phyloP scores from a whole-genome alignment of 495 filamentous ascomycete species.

The Penicillium goetzii region DNA sequence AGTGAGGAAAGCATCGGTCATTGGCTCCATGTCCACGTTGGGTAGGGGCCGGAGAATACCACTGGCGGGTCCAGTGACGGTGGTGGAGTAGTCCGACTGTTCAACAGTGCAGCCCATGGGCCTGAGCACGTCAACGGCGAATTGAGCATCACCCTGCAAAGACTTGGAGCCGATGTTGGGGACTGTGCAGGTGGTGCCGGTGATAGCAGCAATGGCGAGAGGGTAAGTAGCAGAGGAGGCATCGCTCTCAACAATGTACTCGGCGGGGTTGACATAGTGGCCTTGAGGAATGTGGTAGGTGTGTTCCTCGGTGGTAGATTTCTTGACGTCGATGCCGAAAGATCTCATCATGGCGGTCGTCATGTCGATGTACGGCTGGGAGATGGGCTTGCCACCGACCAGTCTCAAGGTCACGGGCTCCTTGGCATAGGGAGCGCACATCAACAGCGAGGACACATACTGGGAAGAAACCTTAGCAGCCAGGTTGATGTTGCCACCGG shows the following conservation, averaged over 20 bases:
- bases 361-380: slow-evolving; percentile 98
- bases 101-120: slow-evolving; percentile 94
- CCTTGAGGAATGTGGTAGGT: slow-evolving; percentile 94
- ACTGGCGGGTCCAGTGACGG: slow-evolving; percentile 81
- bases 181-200: slow-evolving; percentile 90
- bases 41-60: slow-evolving; percentile 71
- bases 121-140: slow-evolving; percentile 85
- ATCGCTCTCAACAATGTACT: slow-evolving; percentile 95
- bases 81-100: slow-evolving; percentile 85
- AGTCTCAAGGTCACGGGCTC: slow-evolving; percentile 87
- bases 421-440: slow-evolving; percentile 97
- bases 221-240: slow-evolving; percentile 98
- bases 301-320: slow-evolving; percentile 73
- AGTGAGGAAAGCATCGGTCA: slow-evolving; percentile 98
- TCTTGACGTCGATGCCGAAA: slow-evolving; percentile 82
- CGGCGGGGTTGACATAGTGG: slow-evolving; percentile 78
- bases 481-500: slow-evolving; percentile 88
- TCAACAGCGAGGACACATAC: slow-evolving; percentile 93
- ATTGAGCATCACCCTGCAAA: slow-evolving; percentile 93
- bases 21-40: slow-evolving; percentile 96
- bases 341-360: slow-evolving; percentile 96
- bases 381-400: slow-evolving; percentile 93
- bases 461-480: slow-evolving; percentile 95
- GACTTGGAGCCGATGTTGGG: slow-evolving; percentile 93
- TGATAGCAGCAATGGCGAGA: slow-evolving; percentile 91